Base-by-base conservation (phyloP, 306 rosid genomes). In the Dryas alaskensis region DNA sequence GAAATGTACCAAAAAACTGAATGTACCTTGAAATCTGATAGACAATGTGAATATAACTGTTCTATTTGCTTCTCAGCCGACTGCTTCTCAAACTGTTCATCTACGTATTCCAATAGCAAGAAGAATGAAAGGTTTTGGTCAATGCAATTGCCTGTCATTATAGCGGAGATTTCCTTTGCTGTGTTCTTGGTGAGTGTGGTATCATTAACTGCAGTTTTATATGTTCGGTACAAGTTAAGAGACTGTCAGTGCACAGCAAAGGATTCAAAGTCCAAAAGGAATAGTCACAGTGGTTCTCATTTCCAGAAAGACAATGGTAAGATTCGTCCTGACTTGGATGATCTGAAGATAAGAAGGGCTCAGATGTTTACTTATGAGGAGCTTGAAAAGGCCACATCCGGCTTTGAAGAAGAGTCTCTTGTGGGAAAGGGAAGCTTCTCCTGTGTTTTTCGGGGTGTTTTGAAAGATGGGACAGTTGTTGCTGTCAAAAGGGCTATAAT, bases 381-480 rank as follows among this genome's bases (percentile, higher is more conserved):
- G 49, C 96, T 92, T 22, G 92, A 90, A 78, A 81, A 79, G 48
- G 96, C 96, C 42, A 92, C 96, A 0, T 59, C 72, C 6, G 91
- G 98, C 48, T 92, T 92, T 80, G 85, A 85, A 80, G 92, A 90
- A 65, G 96, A 90, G 70, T 85, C 92, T 19, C 67, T 92, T 14
- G 94, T 91, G 10, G 98, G 98, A 4, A 91, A 89, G 78, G 98
- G 98, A 78, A 94, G 98, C 65, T 94, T 92, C 72, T 92, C 98
- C 0, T 87, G 89, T 78, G 98, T 92, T 64, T 90, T 92, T 53
- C 78, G 91, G 69, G 98, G 98, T 16, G 84, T 85, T 75, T 72
- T 92, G 63, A 88, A 88, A 79, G 96, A 92, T 31, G 95, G 91
- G 11, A 92, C 96, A 5, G 89, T 87, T 48, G 96, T 90, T 25